A percentile compares a stretch with the other conserved stretches of the same genome.
These are phyloP conservation scores for Labyrinthula sp. DNA, from an alignment of 352 stramenopile species.

Conservation along the genomic window DNA sequence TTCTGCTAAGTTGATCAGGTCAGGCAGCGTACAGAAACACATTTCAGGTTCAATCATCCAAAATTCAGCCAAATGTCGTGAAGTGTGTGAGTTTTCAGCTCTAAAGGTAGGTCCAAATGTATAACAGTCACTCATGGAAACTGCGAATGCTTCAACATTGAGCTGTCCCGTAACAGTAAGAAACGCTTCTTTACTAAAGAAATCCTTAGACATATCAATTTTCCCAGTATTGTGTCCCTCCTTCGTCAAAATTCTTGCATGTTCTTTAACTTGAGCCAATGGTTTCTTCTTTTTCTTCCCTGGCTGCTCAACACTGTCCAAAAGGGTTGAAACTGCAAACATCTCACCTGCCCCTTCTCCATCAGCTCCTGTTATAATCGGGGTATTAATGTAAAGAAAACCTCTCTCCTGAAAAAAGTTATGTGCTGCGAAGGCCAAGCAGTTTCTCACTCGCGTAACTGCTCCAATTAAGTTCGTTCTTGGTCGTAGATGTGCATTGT, in stretches of 20 bases:
- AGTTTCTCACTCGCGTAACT: conserved; percentile 69
- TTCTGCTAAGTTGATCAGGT: conserved; percentile 79
- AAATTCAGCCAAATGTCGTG: conserved; percentile 71
- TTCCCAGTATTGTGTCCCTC: no score
- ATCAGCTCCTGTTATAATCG: conserved; percentile 81
- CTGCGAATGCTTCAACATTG: conserved; percentile 78
- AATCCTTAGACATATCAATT: conserved; percentile 69
- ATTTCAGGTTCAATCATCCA: conserved; percentile 87
- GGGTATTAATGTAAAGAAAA: conserved; percentile 81
- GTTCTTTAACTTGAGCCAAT: conserved; percentile 23
- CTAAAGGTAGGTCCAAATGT: conserved; percentile 83
- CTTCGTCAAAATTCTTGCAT: conserved; percentile 25
- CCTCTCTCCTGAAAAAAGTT: conserved; percentile 69
- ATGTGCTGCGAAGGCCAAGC: conserved; percentile 70
- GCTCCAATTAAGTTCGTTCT: conserved; percentile 52
- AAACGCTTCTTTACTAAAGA: conserved; percentile 58
- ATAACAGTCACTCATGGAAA: conserved; percentile 64
- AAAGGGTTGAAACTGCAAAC: conserved; percentile 73
- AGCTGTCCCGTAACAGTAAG: conserved; percentile 88
- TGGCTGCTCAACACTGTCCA: no score
- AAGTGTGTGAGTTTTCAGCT: conserved; percentile 82
- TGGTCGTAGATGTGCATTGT: conserved; percentile 68
- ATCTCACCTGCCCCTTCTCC: conserved; percentile 92
- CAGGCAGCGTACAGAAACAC: conserved; percentile 53
- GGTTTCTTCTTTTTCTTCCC: conserved; percentile 14